A percentile compares a stretch with the other conserved stretches of the same genome.
These are phyloP conservation scores for Solanum rostratum DNA, from an alignment of 257 asterid genomes.

Conservation along the genomic window DNA sequence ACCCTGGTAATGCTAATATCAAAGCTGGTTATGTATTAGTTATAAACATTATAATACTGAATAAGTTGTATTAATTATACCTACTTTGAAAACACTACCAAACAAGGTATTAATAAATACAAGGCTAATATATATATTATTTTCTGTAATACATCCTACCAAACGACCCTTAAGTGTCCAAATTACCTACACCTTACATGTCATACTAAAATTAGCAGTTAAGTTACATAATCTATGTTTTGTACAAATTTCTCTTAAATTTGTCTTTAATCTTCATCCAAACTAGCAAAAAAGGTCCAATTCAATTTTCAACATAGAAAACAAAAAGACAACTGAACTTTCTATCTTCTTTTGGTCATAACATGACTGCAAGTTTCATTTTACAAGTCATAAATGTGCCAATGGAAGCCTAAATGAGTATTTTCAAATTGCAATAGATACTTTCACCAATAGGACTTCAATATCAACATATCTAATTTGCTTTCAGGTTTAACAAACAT, in stretches of 20 bases:
- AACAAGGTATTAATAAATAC: background rate
- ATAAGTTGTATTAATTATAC: no score
- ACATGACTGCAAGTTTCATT: background rate
- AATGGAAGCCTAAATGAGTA: background rate
- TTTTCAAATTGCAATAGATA: background rate
- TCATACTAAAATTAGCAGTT: background rate
- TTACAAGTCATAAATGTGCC: background rate
- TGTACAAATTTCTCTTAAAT: background rate
- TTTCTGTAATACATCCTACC: background rate
- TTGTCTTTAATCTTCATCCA: background rate
- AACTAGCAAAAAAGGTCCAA: background rate
- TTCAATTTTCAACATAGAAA: background rate
- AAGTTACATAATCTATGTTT: background rate
- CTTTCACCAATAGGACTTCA: background rate
- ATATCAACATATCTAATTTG: background rate
- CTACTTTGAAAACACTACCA: background rate
- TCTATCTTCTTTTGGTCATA: background rate
- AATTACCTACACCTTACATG: background rate
- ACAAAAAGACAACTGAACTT: background rate
- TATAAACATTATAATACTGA: no score
- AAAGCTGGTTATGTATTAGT: background rate
- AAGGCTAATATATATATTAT: background rate
- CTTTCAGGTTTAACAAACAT: background rate
- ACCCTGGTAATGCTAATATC: background rate
- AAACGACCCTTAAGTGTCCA: background rate